These are phyloP conservation scores for Discostella pseudostelligera DNA, from an alignment of 108 stramenopile species.

Conservation along the genomic window DNA sequence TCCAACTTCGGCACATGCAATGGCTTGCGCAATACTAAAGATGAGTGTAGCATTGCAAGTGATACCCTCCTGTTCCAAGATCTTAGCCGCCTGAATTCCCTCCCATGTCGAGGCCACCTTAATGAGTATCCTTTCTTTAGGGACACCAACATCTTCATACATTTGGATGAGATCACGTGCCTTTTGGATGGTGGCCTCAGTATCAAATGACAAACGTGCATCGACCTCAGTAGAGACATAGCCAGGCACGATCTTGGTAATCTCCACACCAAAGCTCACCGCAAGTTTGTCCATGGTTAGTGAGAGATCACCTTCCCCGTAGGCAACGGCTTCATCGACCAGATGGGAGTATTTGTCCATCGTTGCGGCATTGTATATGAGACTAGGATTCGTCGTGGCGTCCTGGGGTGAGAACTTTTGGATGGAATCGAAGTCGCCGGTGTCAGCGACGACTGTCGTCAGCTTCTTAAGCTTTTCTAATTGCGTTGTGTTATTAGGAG, in stretches of 20 bases:
- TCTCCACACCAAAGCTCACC: slow-evolving; percentile 97
- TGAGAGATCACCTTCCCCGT: slow-evolving; percentile 76
- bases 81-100: slow-evolving; percentile 94
- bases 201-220: slow-evolving; percentile 97
- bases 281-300: slow-evolving; percentile 92
- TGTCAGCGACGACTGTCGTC: slow-evolving; percentile 86
- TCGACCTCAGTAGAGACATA: slow-evolving; percentile 99
- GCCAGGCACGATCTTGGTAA: slow-evolving; percentile 97
- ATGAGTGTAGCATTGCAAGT: slow-evolving; percentile 98
- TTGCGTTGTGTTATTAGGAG: slow-evolving; percentile 28
- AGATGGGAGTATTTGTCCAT: slow-evolving; percentile 74
- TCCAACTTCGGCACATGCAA: slow-evolving; percentile 97
- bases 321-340: slow-evolving; percentile 83
- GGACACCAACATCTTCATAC: slow-evolving; percentile 92
- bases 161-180: slow-evolving; percentile 92
- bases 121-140: slow-evolving; percentile 94
- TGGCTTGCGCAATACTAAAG: slow-evolving; percentile 93
- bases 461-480: slow-evolving; percentile 78
- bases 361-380: slow-evolving; percentile 93
- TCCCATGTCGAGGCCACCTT: slow-evolving; percentile 98
- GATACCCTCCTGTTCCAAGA: slow-evolving; percentile 96
- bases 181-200: slow-evolving; percentile 90
- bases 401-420: slow-evolving; percentile 89
- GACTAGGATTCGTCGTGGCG: slow-evolving; percentile 97
- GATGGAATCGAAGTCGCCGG: slow-evolving; percentile 91